Evolutionary conservation across 2,329 filamentous ascomycete genomes (phyloP), one percentile per base, ranked within the genome.

Genomic region (Penicillium sclerotigenum): DNA sequence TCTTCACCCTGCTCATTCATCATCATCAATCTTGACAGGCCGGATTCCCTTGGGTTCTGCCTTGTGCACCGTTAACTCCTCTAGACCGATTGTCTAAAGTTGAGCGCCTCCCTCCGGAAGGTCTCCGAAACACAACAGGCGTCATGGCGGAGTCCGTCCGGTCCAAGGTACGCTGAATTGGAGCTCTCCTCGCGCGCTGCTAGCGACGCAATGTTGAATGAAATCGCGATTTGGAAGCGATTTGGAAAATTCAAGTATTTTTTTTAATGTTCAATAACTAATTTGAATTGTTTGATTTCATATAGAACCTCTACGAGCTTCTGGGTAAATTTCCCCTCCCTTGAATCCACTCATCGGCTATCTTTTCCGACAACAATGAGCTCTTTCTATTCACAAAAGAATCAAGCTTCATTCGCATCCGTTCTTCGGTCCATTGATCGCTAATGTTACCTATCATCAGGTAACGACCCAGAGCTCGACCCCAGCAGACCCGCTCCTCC

Each of bases 251-350:
- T 34, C 13, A 20, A 47, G 31, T 7, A 16, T 18, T 53, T 57
- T 58, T 36, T 42, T 42, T 5, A n/a, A 53, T 48, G 40, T 53
- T 46, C 41, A 52, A 51, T 62, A 60, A 59, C 66, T 68, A 62
- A 70, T 62, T 52, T 47, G 31, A 46, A 29, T 52, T 41, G 41
- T 51, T 56, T 36, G 47, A 20, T 51, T 37, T 61, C 18, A 31
- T 59, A 67, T 71, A 97, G 94, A 99, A 99, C 85, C 87, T 90
- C 75, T 97, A 90, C 85, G 93, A 94, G 85, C 88, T 96, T 82
- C 91, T 99, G 85, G 93, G 94, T 97, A 96, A 61, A 58, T 66
- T 66, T 66, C 67, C 65, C 64, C 56, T 54, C 61, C 62, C 65
- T 65, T 65, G 55, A 59, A 57, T 59, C 13, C 33, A 41, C 20